These are phyloP conservation scores for Mycena capillaripes DNA, from an alignment of 768 basidiomycete genomes.

Conservation along the genomic window DNA sequence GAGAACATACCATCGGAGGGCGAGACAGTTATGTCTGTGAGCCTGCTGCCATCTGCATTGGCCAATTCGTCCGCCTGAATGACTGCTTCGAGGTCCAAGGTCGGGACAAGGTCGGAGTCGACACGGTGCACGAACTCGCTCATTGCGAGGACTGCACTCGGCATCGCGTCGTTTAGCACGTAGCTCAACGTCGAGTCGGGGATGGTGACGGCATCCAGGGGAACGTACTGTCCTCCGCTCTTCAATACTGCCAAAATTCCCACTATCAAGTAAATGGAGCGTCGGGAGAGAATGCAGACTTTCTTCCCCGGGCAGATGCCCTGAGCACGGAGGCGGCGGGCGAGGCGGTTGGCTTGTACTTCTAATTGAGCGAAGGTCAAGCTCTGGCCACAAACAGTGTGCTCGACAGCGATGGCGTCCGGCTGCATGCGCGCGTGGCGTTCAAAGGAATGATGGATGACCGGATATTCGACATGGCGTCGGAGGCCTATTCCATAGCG, in stretches of 20 bases:
- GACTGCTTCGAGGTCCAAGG: constrained; percentile 39
- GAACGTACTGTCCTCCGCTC: constrained; percentile 62
- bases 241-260: constrained; percentile 62
- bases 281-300: constrained; percentile 61
- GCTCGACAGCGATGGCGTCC: constrained; percentile 44
- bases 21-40: constrained; percentile 38
- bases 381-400: constrained; percentile 38
- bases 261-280: constrained; percentile 58
- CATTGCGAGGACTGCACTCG: constrained; percentile 54
- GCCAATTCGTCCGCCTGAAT: constrained; percentile 35
- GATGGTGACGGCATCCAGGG: constrained; percentile 62
- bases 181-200: constrained; percentile 59
- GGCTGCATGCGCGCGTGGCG: constrained; percentile 42
- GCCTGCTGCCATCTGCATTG: constrained; percentile 34
- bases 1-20: constrained; percentile 1
- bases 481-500: constrained; percentile 39
- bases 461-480: constrained; percentile 39
- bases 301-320: constrained; percentile 58
- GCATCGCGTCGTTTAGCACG: constrained; percentile 55
- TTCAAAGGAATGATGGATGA: constrained; percentile 46
- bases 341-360: constrained; percentile 48
- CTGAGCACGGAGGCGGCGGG: constrained; percentile 50
- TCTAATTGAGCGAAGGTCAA: constrained; percentile 51
- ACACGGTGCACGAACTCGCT: constrained; percentile 46
- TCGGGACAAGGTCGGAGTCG: constrained; percentile 32